Evolutionary conservation across 2,329 filamentous ascomycete species (phyloP).

Genomic region (Exophiala xenobiotica): DNA sequence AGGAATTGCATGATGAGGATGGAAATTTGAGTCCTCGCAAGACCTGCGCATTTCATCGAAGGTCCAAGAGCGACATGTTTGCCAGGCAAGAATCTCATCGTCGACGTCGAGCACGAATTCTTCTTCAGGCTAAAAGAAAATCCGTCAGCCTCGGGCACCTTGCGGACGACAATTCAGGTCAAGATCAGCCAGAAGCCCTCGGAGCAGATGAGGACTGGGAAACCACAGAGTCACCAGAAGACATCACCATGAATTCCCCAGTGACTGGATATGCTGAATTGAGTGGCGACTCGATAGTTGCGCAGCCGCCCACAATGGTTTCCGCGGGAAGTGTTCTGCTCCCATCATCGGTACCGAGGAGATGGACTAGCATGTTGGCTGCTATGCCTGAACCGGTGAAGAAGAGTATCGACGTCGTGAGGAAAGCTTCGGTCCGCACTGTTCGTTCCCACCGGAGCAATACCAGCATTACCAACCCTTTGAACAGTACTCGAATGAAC

Average conservation of each 20-base stretch:
- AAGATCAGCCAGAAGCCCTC: not conserved
- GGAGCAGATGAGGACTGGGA: slow-evolving; percentile 18
- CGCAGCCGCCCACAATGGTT: slow-evolving; percentile 11
- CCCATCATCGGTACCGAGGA: slow-evolving; percentile 16
- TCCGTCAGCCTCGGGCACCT: slow-evolving; percentile 15
- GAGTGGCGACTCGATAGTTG: slow-evolving; percentile 25
- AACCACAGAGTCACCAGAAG: slow-evolving; percentile 20
- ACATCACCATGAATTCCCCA: slow-evolving; percentile 15
- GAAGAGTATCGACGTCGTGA: slow-evolving; percentile 22
- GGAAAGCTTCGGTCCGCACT: slow-evolving; percentile 26
- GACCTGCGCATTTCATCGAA: slow-evolving; percentile 5
- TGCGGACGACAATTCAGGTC: not conserved
- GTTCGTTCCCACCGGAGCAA: slow-evolving; percentile 27
- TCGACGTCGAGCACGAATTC: slow-evolving; percentile 18
- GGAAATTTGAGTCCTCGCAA: not conserved
- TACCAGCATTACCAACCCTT: slow-evolving; percentile 25
- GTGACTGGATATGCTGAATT: slow-evolving; percentile 27
- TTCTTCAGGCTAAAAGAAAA: slow-evolving; percentile 22
- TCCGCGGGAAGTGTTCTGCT: slow-evolving; percentile 12
- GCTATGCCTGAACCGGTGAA: slow-evolving; percentile 26
- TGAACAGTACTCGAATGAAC: slow-evolving; percentile 28
- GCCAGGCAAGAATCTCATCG: slow-evolving; percentile 21
- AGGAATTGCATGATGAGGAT: not conserved
- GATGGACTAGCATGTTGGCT: slow-evolving; percentile 28
- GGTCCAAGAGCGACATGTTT: slow-evolving; percentile 25